phyloP scores from a whole-genome alignment of 2,329 filamentous ascomycete species.

The Trichoderma koningiopsis region DNA sequence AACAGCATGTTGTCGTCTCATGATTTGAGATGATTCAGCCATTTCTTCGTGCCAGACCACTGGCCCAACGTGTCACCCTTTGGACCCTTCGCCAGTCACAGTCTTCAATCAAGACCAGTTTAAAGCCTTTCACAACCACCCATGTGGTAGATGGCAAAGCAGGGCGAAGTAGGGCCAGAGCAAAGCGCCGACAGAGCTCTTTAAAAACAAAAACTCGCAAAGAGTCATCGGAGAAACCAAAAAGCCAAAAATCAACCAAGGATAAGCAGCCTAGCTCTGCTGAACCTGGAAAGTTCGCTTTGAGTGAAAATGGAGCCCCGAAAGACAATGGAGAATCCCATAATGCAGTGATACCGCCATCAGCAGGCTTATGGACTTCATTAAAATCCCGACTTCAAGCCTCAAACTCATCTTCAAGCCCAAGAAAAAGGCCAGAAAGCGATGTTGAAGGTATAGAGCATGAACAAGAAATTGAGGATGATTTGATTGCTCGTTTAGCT shows the following conservation, averaged over 20 bases:
- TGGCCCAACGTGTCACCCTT: conserved; percentile 3
- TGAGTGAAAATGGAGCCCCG: not conserved
- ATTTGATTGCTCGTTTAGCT: conserved; percentile 1
- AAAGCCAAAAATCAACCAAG: not conserved
- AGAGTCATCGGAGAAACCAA: not conserved
- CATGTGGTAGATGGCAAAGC: not conserved
- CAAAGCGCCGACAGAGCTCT: not conserved
- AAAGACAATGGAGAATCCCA: not conserved
- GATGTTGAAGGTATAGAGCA: not conserved
- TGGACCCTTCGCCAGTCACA: not conserved
- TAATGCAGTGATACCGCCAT: not conserved
- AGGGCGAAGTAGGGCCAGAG: not conserved
- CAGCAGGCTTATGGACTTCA: conserved; percentile 35
- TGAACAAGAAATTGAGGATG: conserved; percentile 2
- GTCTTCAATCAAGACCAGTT: not conserved
- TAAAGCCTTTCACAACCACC: conserved; percentile 3
- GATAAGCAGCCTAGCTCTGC: not conserved
- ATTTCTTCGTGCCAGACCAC: conserved; percentile 16
- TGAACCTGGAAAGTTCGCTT: not conserved
- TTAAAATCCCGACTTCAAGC: conserved; percentile 35
- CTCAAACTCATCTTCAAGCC: not conserved
- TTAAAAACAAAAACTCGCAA: not conserved
- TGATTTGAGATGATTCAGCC: conserved; percentile 36
- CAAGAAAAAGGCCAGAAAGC: not conserved
- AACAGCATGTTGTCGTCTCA: conserved; percentile 7